Evolutionary conservation across 176 grass and related monocot species (phyloP).

Genomic region (Aegilops sharonensis): DNA sequence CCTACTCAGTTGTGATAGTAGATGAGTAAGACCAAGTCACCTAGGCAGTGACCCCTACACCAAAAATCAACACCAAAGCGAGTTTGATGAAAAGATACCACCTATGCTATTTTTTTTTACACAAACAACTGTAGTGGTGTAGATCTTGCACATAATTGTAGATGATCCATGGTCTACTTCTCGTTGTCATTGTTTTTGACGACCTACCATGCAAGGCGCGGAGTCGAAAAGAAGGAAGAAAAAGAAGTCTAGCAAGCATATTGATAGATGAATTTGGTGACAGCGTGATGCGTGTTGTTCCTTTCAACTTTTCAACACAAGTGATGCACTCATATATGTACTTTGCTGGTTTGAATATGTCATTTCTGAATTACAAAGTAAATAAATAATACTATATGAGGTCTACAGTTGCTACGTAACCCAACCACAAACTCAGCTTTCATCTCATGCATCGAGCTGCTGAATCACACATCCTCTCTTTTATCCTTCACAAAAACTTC

Average conservation of each 20-base stretch:
- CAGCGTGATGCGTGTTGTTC: neutral
- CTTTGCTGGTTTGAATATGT: neutral
- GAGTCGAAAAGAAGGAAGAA: no score
- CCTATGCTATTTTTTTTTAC: neutral
- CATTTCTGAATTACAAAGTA: neutral
- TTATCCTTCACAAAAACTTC: neutral
- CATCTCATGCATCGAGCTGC: slow-evolving; percentile 13
- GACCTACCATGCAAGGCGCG: no score
- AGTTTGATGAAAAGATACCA: neutral
- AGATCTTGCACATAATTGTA: neutral
- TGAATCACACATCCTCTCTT: neutral
- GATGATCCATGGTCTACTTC: neutral
- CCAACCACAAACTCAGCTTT: neutral
- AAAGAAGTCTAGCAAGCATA: no score
- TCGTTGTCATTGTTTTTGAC: neutral
- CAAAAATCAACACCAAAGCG: neutral
- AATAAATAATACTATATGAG: neutral
- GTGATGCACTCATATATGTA: neutral
- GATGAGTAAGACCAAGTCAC: neutral
- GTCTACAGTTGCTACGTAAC: neutral
- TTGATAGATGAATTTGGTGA: no score
- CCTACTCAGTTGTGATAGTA: neutral
- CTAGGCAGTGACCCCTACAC: neutral
- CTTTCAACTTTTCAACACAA: neutral
- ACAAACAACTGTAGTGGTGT: neutral